Evolutionary conservation across 2,329 filamentous ascomycete genomes (phyloP), one percentile per base, ranked within the genome.

Genomic region (Gaeumannomyces sp.): DNA sequence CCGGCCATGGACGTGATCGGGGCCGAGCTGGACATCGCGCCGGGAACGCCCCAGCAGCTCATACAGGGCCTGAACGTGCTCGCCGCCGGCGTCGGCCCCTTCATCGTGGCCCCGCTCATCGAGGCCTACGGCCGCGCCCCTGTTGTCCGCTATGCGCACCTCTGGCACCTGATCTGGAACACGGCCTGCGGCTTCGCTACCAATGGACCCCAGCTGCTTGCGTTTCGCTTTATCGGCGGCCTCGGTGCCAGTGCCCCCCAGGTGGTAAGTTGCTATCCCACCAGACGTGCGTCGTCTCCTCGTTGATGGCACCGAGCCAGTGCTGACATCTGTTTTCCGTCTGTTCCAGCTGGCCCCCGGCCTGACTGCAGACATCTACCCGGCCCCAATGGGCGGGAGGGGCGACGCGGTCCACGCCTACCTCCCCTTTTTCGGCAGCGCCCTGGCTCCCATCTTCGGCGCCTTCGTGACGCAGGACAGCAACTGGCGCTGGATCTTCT

Each of bases 401-500:
- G 79, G 76, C 58, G 77, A 79, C 74, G 73, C 77, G 7, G 69
- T 76, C 60, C 80, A 77, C 68, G 70, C 72, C 16, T 67, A 74
- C 25, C 74, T 74, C 16, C 88, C 88, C 0, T 77, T 91, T 0
- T 80, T 90, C 0, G 88, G 88, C 0, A 88, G 88, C 3, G 85
- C 85, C 0, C 76, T 89, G 5, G 88, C 88, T 0, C 89, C 88
- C 0, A 84, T 91, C 2, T 81, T 82, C 0, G 88, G 87, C 13
- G 87, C 85, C 0, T 90, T 87, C 71, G 86, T 91, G 29, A 80
- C 86, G 0, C 76, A 88, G 69, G 78, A 83, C 67, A 85, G 82
- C 5, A 84, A 81, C 7, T 91, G 89, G 89, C 80, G 87, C 61
- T 91, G 89, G 89, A 83, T 86, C 5, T 91, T 90, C 75, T 89